Evolutionary conservation across 345 rosid species (phyloP).

Genomic region (Arabidopsis suecica): DNA sequence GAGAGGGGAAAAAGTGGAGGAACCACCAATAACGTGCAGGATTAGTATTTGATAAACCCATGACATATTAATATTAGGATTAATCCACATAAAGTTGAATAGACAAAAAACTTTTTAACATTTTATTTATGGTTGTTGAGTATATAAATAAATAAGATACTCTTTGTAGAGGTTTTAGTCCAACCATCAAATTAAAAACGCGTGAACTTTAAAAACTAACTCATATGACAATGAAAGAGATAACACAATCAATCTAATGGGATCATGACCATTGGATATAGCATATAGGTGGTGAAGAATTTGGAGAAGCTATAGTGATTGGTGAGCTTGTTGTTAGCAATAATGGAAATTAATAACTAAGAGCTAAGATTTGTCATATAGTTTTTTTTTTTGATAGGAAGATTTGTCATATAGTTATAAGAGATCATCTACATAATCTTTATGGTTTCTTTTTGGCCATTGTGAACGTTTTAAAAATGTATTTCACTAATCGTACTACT

Average conservation of each 20-base stretch:
- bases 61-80: neutral
- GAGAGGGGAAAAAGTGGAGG: neutral
- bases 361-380: no score
- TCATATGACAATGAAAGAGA: no score
- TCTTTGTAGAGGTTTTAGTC: neutral
- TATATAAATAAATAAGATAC: neutral
- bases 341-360: no score
- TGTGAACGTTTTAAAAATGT: no score
- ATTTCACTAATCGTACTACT: neutral
- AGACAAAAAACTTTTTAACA: neutral
- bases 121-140: neutral
- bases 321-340: neutral
- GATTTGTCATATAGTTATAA: no score
- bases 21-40: constrained; percentile 2
- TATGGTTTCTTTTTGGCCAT: no score
- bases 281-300: neutral
- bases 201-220: neutral
- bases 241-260: neutral
- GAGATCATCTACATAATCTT: no score
- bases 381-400: no score
- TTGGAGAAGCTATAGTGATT: neutral
- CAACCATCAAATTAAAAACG: neutral
- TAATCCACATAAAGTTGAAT: no score
- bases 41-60: neutral
- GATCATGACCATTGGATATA: neutral